Base-by-base conservation (phyloP, 2,329 filamentous ascomycete genomes). In the Fusarium piperis region DNA sequence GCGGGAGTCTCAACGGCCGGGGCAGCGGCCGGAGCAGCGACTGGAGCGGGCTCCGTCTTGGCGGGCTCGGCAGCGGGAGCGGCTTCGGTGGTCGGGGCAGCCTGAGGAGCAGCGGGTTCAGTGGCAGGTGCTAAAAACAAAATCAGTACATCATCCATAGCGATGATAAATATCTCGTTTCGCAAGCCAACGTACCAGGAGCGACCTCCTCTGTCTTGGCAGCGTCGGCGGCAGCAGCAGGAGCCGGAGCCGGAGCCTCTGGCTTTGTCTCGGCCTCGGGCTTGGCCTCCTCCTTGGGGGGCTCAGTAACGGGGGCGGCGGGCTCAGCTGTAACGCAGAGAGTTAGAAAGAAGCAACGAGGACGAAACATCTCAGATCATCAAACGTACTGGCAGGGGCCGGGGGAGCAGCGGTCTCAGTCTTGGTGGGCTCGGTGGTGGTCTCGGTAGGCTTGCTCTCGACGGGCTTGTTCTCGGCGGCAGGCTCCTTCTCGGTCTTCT, bases 401-500 rank as follows among this genome's bases (percentile, higher is more conserved):
- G 80, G 69, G 35, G 78, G 74, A 20, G 78, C 70, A 26, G 78
- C 70, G 46, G 76, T 75, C 74, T 82, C 80, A 8, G 81, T 79
- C 77, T 80, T 82, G 62, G 80, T 78, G 11, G 79, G 72, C 62
- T 79, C 79, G n/a, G 77, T 67, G 26, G 78, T 72, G 33, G 78
- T 61, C 30, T 76, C 71, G 32, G 71, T 64, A 7, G 77, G 70
- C 58, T 76, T 73, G 53, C 68, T 59, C 52, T 71, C 72, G 38
- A 75, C 77, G 32, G 59, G 59, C 59, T 61, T 53, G 18, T 52
- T 33, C 59, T 61, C 44, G 18, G 57, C 57, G 26, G 57, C 30
- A 3, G 59, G 38, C 74, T 81, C 81, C 74, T 83, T 79, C 51
- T 80, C 76, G 44, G 67, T 59, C 81, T 83, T 85, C 79, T 85